Evolutionary conservation across 192 early-diverging fungal species (phyloP).

Genomic region (Spizellomyces punctatus): DNA sequence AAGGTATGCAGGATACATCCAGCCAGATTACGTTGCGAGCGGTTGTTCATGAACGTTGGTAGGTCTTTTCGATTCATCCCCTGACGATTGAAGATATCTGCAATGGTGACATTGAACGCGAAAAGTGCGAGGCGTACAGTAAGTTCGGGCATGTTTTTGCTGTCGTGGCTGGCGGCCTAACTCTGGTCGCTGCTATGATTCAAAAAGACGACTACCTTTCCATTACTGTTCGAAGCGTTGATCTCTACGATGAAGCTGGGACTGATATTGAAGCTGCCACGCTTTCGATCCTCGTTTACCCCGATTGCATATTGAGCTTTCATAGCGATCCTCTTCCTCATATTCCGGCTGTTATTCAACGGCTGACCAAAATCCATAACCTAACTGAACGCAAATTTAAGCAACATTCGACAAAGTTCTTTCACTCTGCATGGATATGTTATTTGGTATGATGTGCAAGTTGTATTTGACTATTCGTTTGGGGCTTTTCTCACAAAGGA

Average conservation of each 20-base stretch:
- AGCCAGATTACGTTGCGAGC: no score
- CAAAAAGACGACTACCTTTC: conserved; percentile 16
- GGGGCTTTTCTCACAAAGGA: neutral
- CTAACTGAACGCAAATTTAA: no score
- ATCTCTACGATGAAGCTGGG: conserved; percentile 1
- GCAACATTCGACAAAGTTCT: no score
- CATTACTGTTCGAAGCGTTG: conserved; percentile 6
- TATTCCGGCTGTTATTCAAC: neutral
- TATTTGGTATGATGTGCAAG: conserved; percentile 14
- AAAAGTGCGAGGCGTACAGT: conserved; percentile 24
- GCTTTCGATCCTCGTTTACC: conserved; percentile 15
- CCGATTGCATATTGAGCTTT: conserved; percentile 12
- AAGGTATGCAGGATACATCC: no score
- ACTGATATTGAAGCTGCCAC: neutral
- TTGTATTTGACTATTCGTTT: neutral
- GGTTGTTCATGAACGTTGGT: no score
- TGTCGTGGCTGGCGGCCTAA: no score
- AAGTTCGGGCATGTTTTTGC: neutral
- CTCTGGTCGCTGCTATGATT: neutral
- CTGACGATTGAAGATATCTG: conserved; percentile 21
- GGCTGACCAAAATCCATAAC: no score
- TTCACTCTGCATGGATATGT: conserved; percentile 12
- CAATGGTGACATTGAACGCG: conserved; percentile 1
- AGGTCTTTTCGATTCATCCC: conserved; percentile 27
- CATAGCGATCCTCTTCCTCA: conserved; percentile 17